phyloP scores from a whole-genome alignment of 192 early-diverging fungal species.

The Linnemannia zychae region DNA sequence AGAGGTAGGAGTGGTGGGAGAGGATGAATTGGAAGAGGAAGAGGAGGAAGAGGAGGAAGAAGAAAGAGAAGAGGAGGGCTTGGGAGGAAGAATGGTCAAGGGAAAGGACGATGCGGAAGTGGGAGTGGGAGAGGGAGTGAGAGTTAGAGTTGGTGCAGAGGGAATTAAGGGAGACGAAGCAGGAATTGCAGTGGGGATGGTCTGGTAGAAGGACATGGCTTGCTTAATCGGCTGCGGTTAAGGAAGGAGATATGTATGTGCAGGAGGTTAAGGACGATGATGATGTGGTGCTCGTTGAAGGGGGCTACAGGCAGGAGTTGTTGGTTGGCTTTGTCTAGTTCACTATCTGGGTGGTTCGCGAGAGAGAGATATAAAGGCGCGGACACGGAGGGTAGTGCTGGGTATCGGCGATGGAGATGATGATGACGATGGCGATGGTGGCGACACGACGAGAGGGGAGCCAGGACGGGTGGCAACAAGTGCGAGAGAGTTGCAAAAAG shows the following conservation, averaged over 20 bases:
- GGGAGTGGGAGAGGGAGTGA: constrained; percentile 2
- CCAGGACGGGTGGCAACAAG: neutral
- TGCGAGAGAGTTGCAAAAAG: neutral
- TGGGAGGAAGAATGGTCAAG: constrained; percentile 2
- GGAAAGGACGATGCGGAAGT: constrained; percentile 10
- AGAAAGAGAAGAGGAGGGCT: constrained; percentile 1
- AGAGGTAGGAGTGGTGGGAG: constrained; percentile 14
- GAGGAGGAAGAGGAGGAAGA: neutral
- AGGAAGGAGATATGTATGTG: neutral
- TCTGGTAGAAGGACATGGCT: constrained; percentile 10
- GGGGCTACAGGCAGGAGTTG: neutral
- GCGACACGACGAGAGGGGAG: neutral
- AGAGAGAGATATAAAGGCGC: neutral
- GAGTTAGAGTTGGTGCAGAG: constrained; percentile 15
- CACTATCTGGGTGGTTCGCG: too few species aligned
- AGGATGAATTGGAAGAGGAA: constrained; percentile 7
- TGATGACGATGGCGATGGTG: neutral
- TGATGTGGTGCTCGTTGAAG: neutral
- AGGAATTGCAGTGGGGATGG: neutral
- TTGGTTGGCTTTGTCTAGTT: neutral
- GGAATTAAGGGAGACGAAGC: constrained; percentile 2
- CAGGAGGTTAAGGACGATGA: neutral
- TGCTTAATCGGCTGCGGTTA: neutral
- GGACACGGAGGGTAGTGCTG: neutral
- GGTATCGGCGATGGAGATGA: neutral